Evolutionary conservation across 495 filamentous ascomycete species (phyloP), one percentile per base, ranked within the genome.

Genomic region (Tricharina praecox): DNA sequence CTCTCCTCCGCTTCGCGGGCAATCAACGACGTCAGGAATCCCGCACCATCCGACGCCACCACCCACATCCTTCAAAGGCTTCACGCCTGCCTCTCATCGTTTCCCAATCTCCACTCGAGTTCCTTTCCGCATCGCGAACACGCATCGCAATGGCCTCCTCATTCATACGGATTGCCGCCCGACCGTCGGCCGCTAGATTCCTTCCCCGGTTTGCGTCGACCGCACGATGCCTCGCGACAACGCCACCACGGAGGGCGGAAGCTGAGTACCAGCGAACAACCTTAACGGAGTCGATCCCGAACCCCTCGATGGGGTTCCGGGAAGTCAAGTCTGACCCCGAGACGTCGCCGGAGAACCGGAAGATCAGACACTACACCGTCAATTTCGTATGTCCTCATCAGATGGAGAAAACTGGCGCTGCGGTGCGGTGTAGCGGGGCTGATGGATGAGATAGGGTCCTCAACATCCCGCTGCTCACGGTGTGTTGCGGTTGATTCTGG

Each of bases 381-480:
- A 99, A 99, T 70, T 99, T 99, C 59, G 58, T 61, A 53, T 42
- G 58, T 48, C 34, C 21, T 5, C 26, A 28, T 36, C 21, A 15
- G 24, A 24, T n/a, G n/a, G n/a, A n/a, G n/a, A n/a, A n/a, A n/a
- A n/a, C n/a, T n/a, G n/a, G n/a, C n/a, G n/a, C 3, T 11, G 32
- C 38, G 11, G 19, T 44, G n/a, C 10, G 39, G 37, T 41, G 33
- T 49, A 47, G 45, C 25, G 13, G 16, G 15, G 15, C n/a, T 30
- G 25, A 24, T 26, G 23, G 39, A 19, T 25, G 34, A 19, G 34
- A 52, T 36, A 61, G 58, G 92, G 92, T 55, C 92, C 92, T 51
- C 92, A 99, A 71, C 92, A 99, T 69, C 92, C 92, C 30, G 92
- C 92, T 58, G 92, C 92, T 49, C 92, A 99, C 72, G 92, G 92